phyloP scores from a whole-genome alignment of 1,284 basidiomycete species.

The Kalmanozyma brasiliensis region DNA sequence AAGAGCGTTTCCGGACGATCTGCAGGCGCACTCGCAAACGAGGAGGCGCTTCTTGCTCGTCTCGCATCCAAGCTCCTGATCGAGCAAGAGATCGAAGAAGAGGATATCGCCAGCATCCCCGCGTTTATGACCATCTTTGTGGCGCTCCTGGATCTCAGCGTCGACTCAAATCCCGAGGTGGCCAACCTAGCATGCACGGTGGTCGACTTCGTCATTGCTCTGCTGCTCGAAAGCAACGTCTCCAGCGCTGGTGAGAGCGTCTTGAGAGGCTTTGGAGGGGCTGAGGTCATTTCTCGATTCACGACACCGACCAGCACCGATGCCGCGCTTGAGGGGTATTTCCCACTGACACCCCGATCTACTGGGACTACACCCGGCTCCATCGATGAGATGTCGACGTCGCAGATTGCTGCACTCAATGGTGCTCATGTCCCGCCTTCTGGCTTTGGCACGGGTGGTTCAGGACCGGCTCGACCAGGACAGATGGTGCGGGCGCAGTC shows the following conservation, averaged over 20 bases:
- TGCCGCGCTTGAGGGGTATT: constrained; percentile 67
- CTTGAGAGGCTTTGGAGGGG: constrained; percentile 32
- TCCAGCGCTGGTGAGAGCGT: constrained; percentile 66
- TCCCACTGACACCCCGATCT: constrained; percentile 69
- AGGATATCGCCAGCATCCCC: constrained; percentile 79
- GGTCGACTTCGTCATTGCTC: constrained; percentile 89
- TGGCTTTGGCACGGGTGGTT: constrained; percentile 44
- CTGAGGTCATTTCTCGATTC: constrained; percentile 46
- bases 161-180: constrained; percentile 92
- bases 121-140: constrained; percentile 94
- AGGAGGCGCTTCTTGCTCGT: constrained; percentile 76
- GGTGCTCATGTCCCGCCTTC: constrained; percentile 37
- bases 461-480: constrained; percentile 31
- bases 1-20: constrained; percentile 17
- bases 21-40: constrained; percentile 23
- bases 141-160: constrained; percentile 86
- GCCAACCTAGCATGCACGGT: constrained; percentile 89
- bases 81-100: constrained; percentile 78
- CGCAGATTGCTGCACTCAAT: constrained; percentile 42
- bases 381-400: constrained; percentile 50
- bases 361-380: constrained; percentile 67
- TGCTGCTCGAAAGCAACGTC: constrained; percentile 88
- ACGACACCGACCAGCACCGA: constrained; percentile 61
- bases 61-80: constrained; percentile 77
- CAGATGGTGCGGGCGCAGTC: constrained; percentile 43